Evolutionary conservation across 2,329 filamentous ascomycete species (phyloP).

Genomic region (Colletotrichum chlorophyti): DNA sequence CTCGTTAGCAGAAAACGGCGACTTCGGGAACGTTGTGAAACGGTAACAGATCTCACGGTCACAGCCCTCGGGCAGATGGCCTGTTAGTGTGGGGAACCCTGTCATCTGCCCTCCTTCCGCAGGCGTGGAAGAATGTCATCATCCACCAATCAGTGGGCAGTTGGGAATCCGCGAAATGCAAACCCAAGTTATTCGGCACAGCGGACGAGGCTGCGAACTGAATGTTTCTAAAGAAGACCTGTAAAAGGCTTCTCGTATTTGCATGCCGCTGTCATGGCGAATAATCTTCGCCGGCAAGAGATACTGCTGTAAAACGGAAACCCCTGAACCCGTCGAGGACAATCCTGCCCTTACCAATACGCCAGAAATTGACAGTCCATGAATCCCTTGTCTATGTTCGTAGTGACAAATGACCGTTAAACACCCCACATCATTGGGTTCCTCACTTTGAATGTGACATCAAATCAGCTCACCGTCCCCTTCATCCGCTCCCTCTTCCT

Average conservation of each 20-base stretch:
- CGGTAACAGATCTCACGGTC: background rate
- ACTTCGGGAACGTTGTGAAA: slow-evolving; percentile 3
- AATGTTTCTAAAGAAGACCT: too few relatives aligned
- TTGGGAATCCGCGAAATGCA: too few relatives aligned
- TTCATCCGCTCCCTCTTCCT: slow-evolving; percentile 57
- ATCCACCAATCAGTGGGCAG: too few relatives aligned
- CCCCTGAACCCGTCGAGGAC: too few relatives aligned
- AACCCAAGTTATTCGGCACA: too few relatives aligned
- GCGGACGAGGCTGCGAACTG: too few relatives aligned
- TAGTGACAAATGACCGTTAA: background rate
- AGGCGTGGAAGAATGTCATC: background rate
- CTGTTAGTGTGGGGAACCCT: slow-evolving; percentile 12
- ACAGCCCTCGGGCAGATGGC: slow-evolving; percentile 15
- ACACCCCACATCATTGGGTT: background rate
- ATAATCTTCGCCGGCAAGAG: too few relatives aligned
- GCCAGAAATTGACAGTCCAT: too few relatives aligned
- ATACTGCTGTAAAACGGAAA: too few relatives aligned
- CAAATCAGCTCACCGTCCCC: slow-evolving; percentile 62
- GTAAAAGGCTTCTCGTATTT: too few relatives aligned
- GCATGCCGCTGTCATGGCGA: too few relatives aligned
- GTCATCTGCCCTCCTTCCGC: slow-evolving; percentile 6
- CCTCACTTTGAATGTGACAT: background rate
- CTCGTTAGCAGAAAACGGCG: background rate
- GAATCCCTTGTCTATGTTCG: slow-evolving; percentile 5
- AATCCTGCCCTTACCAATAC: too few relatives aligned